Base-by-base conservation (phyloP, 2,329 filamentous ascomycete species). In the Coccinonectria pachysandricola region DNA sequence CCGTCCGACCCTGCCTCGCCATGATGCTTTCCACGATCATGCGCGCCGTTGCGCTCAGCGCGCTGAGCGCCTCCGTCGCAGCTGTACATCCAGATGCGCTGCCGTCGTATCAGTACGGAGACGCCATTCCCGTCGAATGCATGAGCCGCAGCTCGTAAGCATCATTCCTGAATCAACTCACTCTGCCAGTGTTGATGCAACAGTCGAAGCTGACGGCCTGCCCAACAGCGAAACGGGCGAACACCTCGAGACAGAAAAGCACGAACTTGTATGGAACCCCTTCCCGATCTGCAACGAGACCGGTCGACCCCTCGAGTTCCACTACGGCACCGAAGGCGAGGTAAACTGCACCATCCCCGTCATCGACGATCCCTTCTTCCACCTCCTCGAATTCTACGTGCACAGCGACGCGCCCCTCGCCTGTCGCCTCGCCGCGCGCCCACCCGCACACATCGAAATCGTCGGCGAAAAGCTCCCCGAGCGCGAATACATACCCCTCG, bases 311-410 rank as follows among this genome's bases (percentile, higher is more conserved):
- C 75, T 98, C 45, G 76, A 91, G 46, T 78, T 98, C 52, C 70
- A 74, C 53, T 96, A 94, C 61, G 87, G 87, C 52, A 59, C 81
- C 41, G 83, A 88, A 51, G 61, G 59, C 58, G 86, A 93, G 52
- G 59, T 84, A 42, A 88, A 88, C 61, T 91, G 83, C 64, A 91
- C 83, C 29, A 76, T 91, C 45, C 64, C 79, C 49, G 70, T 82
- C 57, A 67, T 88, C 45, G 68, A 71, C 45, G 83, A 88, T 52
- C 71, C 79, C 20, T 79, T 87, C 65, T 91, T 85, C 65, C 83
- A 91, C 58, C 71, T 88, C 26, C 78, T 88, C 61, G 83, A 96
- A 61, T 96, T 95, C 68, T 96, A 96, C 68, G 79, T 96, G 54
- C 91, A 96, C 67, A 86, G 81, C 62, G 91, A 98, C 58, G 87